Evolutionary conservation across 352 stramenopile species (phyloP).

Genomic region (Pythium monospermum): DNA sequence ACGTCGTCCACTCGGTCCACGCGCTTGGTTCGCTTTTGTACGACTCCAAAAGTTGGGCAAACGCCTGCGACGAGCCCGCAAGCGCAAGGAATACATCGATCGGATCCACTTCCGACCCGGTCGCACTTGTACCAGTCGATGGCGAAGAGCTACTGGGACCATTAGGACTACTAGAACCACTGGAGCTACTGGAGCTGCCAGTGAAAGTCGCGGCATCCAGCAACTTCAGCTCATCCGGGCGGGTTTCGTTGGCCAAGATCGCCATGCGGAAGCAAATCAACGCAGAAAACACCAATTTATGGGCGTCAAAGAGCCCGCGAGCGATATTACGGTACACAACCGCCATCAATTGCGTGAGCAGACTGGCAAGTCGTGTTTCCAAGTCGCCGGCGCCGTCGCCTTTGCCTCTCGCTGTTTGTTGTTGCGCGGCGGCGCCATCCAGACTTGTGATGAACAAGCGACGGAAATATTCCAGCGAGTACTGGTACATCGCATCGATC

Average conservation of each 20-base stretch:
- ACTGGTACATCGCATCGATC: slow-evolving; percentile 79
- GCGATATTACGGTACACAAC: slow-evolving; percentile 71
- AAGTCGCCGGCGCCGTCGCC: slow-evolving; percentile 31
- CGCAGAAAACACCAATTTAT: slow-evolving; percentile 64
- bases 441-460: slow-evolving; percentile 61
- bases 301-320: slow-evolving; percentile 56
- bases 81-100: slow-evolving; percentile 29
- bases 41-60: slow-evolving; percentile 29
- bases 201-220: slow-evolving; percentile 22
- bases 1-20: slow-evolving; percentile 40
- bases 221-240: slow-evolving; percentile 26
- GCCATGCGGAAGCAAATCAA: slow-evolving; percentile 56
- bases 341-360: slow-evolving; percentile 42
- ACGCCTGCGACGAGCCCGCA: slow-evolving; percentile 15
- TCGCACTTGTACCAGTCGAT: background rate
- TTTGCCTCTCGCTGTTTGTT: no score
- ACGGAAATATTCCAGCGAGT: slow-evolving; percentile 70
- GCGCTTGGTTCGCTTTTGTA: slow-evolving; percentile 36
- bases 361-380: slow-evolving; percentile 28
- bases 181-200: background rate
- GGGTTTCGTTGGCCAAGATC: slow-evolving; percentile 35
- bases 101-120: slow-evolving; percentile 2
- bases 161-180: no score
- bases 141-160: no score
- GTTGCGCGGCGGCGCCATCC: slow-evolving; percentile 27